These are phyloP conservation scores for Pichia nanzhaoensis DNA, from an alignment of 805 yeast genomes.

Conservation along the genomic window DNA sequence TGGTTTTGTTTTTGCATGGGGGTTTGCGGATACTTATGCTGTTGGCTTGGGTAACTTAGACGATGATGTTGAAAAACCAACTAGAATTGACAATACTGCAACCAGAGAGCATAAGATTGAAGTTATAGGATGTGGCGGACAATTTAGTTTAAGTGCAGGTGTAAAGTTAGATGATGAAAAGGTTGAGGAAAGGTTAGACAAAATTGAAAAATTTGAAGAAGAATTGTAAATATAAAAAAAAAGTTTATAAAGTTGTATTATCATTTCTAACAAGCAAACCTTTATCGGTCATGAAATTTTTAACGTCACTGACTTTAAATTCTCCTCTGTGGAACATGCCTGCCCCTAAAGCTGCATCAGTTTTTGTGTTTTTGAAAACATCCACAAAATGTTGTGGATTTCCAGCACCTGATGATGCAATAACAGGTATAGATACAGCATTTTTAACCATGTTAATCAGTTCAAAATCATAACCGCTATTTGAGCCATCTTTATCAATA, in stretches of 20 bases:
- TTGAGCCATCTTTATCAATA: slow-evolving; percentile 95
- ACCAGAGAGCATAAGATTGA: slow-evolving; percentile 70
- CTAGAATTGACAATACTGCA: slow-evolving; percentile 90
- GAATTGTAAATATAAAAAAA: slow-evolving; percentile 1
- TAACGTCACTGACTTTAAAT: slow-evolving; percentile 80
- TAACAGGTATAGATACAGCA: slow-evolving; percentile 82
- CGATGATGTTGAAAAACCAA: slow-evolving; percentile 80
- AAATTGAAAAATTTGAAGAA: slow-evolving; percentile 46
- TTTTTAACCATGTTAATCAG: slow-evolving; percentile 69
- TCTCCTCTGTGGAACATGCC: slow-evolving; percentile 98
- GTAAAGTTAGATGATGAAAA: slow-evolving; percentile 47
- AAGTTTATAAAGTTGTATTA: slow-evolving; percentile 12
- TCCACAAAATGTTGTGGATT: slow-evolving; percentile 83
- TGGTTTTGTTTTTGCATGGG: slow-evolving; percentile 93
- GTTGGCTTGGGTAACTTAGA: slow-evolving; percentile 86
- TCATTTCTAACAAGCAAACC: slow-evolving; percentile 76
- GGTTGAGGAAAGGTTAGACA: slow-evolving; percentile 43
- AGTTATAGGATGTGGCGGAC: slow-evolving; percentile 91
- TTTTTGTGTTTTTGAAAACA: slow-evolving; percentile 71
- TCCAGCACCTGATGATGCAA: slow-evolving; percentile 98
- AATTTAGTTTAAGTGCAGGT: slow-evolving; percentile 88
- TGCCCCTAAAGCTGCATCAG: slow-evolving; percentile 98
- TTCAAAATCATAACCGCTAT: slow-evolving; percentile 89
- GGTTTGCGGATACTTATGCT: slow-evolving; percentile 95
- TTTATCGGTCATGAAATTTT: slow-evolving; percentile 49